Base-by-base conservation (phyloP, 2,329 filamentous ascomycete species). In the Pyricularia grisea region DNA sequence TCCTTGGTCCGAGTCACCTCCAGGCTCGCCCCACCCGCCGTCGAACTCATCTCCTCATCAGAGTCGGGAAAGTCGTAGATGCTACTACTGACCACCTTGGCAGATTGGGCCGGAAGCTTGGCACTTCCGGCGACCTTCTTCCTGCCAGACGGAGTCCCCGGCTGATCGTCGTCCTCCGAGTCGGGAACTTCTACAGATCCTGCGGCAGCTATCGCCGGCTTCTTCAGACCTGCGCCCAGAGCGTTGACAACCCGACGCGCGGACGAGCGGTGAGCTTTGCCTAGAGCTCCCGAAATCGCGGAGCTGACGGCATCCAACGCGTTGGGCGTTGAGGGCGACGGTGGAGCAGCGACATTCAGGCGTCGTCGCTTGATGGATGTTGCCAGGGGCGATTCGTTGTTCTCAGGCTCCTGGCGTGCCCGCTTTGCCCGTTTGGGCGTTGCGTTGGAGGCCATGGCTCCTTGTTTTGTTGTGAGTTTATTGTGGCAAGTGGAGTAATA, bases 181-280 rank as follows among this genome's bases (percentile, higher is more conserved):
- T 71, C 71, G 17, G 75, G 73, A 27, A 74, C 68, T 17, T 75
- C 75, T 58, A 72, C 72, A 25, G 66, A 25, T n/a, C 25, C 60
- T 27, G 27, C 17, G 12, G 27, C 10, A 7, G 23, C 60, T 11
- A 12, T 28, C 9, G 60, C 27, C 23, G 60, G 60, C 25, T 28
- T 63, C 60, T 63, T 63, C 14, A 28, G 27, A 17, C 60, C 60
- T 17, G 60, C 60, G 11, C 60, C 12, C 60, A 23, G 25, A 17
- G 27, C 25, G 25, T 63, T 63, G 9, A 23, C 27, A 4, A 63
- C 11, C 2, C 60, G 60, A 17, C 25, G 60, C 10, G 25, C 27
- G 11, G 60, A 63, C 14, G 60, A 63, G 6, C 60, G 60, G 60
- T 11, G 60, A 17, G 25, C 60, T 5, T 23, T 23, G 28, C 64